Evolutionary conservation across 306 rosid genomes (phyloP).

Genomic region (Lathyrus tuberosus): DNA sequence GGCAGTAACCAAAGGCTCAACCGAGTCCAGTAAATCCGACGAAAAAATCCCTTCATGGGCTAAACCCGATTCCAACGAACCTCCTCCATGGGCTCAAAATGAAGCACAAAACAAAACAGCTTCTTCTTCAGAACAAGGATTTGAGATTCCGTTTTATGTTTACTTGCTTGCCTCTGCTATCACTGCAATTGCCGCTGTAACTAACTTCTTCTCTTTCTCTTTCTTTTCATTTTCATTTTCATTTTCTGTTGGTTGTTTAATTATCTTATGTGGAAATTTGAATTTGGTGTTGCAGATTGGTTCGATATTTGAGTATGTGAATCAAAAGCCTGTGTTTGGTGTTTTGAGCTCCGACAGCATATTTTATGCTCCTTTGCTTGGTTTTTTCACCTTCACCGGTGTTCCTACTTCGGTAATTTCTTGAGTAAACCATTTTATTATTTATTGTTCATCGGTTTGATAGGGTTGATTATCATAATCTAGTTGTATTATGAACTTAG

Average conservation of each 20-base stretch:
- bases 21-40: slow-evolving; percentile 77
- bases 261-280: no score
- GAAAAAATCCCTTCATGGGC: slow-evolving; percentile 90
- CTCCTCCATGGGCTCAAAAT: slow-evolving; percentile 90
- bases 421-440: not conserved
- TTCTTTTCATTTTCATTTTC: not conserved
- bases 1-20: slow-evolving; percentile 74
- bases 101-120: slow-evolving; percentile 46
- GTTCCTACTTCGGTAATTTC: slow-evolving; percentile 75
- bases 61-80: slow-evolving; percentile 77
- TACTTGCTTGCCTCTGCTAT: slow-evolving; percentile 83
- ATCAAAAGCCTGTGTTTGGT: slow-evolving; percentile 86
- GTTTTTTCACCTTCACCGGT: slow-evolving; percentile 85
- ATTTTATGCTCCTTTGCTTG: slow-evolving; percentile 90
- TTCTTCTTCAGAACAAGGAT: slow-evolving; percentile 46
- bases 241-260: no score
- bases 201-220: not conserved
- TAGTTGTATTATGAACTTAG: not conserved
- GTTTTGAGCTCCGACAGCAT: slow-evolving; percentile 70
- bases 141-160: slow-evolving; percentile 67
- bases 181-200: slow-evolving; percentile 95
- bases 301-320: slow-evolving; percentile 87
- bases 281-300: slow-evolving; percentile 60
- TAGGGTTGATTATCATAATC: not conserved
- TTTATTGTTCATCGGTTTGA: not conserved